A percentile compares a stretch with the other conserved stretches of the same genome.
Evolutionary conservation across 371 early-diverging fungal genomes (phyloP).

Genomic region (Lichtheimia ramosa): DNA sequence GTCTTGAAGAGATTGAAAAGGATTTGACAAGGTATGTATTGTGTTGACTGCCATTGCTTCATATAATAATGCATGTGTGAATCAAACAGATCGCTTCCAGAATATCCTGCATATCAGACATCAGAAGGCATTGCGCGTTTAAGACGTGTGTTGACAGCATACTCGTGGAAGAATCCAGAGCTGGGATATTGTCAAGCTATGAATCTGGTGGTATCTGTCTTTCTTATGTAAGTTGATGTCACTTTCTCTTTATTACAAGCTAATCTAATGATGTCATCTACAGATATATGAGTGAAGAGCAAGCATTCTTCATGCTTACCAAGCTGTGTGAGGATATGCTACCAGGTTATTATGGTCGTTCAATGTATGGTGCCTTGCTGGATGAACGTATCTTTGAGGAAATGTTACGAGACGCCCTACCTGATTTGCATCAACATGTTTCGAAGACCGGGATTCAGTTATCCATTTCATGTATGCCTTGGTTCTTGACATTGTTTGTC

Average conservation of each 20-base stretch:
- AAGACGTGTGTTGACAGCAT: conserved; percentile 86
- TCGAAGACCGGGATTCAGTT: conserved; percentile 88
- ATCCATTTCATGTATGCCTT: conserved; percentile 93
- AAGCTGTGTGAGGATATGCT: conserved; percentile 87
- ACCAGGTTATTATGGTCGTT: conserved; percentile 96
- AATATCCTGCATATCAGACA: conserved; percentile 91
- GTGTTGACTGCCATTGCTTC: no score
- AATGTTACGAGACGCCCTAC: conserved; percentile 76
- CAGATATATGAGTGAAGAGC: conserved; percentile 92
- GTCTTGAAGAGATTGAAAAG: not conserved
- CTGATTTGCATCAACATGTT: conserved; percentile 76
- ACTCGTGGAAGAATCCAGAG: conserved; percentile 84
- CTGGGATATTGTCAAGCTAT: conserved; percentile 98
- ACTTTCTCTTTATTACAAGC: no score
- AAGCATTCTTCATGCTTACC: conserved; percentile 92
- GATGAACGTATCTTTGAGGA: conserved; percentile 94
- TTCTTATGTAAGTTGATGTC: conserved; percentile 67
- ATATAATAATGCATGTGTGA: no score
- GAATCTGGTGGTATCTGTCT: conserved; percentile 96
- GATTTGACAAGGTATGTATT: not conserved
- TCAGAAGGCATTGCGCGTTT: conserved; percentile 88
- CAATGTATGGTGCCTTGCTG: conserved; percentile 96
- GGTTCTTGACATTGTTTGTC: conserved; percentile 94
- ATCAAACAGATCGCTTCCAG: conserved; percentile 83
- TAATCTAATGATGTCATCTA: not conserved